phyloP scores from a whole-genome alignment of 805 yeast species.

The Candida ortonii region DNA sequence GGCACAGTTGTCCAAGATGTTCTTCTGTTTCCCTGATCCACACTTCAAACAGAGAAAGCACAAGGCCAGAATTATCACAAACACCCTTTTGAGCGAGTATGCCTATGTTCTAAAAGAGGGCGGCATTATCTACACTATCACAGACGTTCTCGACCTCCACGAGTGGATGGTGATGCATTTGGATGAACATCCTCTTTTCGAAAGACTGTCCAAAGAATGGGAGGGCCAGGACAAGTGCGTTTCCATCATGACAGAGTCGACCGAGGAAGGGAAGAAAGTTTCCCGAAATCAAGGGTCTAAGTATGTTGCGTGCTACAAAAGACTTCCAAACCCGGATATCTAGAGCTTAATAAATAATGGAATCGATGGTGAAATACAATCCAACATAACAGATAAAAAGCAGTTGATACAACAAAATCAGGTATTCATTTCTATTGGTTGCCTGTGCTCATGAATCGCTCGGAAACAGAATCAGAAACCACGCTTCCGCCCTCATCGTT shows the following conservation, averaged over 20 bases:
- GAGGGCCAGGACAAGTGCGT: slow-evolving; percentile 81
- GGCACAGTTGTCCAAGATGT: slow-evolving; percentile 83
- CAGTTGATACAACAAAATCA: neutral
- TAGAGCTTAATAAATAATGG: slow-evolving; percentile 5
- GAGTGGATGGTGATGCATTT: slow-evolving; percentile 95
- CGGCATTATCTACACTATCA: slow-evolving; percentile 89
- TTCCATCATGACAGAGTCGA: slow-evolving; percentile 80
- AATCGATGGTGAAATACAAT: too few relatives aligned
- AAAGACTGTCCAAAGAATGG: slow-evolving; percentile 75
- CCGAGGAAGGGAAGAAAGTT: slow-evolving; percentile 98
- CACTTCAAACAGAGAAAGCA: slow-evolving; percentile 97
- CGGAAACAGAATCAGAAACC: slow-evolving; percentile 29
- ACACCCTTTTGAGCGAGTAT: slow-evolving; percentile 84
- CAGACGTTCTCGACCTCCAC: slow-evolving; percentile 92
- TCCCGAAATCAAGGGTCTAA: slow-evolving; percentile 85
- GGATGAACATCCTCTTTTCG: slow-evolving; percentile 87
- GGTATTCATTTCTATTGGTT: slow-evolving; percentile 1
- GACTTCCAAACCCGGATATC: slow-evolving; percentile 58
- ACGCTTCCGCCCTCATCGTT: slow-evolving; percentile 20
- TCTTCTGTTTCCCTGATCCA: slow-evolving; percentile 99
- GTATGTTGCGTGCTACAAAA: slow-evolving; percentile 81
- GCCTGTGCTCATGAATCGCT: slow-evolving; percentile 22
- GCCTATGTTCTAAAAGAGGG: slow-evolving; percentile 86
- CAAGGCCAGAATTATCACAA: slow-evolving; percentile 93
- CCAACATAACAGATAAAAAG: slow-evolving; percentile 1